Evolutionary conservation across 805 yeast genomes (phyloP).

Genomic region (Candida methanosorbosa): DNA sequence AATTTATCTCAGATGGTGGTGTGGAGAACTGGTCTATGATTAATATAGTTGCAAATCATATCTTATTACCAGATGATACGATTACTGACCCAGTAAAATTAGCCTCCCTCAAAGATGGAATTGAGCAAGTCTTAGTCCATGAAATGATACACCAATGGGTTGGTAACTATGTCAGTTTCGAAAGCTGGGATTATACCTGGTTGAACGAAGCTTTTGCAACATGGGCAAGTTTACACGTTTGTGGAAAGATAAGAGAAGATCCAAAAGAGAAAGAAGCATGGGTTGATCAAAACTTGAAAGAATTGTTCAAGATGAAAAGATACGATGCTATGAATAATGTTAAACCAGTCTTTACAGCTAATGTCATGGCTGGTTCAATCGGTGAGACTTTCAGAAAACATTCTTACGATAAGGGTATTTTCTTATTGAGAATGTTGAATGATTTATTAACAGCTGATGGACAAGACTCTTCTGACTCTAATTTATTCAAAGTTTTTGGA

Average conservation of each 20-base stretch:
- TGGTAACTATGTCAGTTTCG: slow-evolving; percentile 61
- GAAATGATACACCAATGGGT: slow-evolving; percentile 78
- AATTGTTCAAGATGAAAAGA: slow-evolving; percentile 22
- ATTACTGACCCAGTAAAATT: slow-evolving; percentile 10
- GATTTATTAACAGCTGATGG: slow-evolving; percentile 27
- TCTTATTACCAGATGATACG: slow-evolving; percentile 26
- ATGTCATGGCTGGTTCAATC: slow-evolving; percentile 28
- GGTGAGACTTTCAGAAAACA: slow-evolving; percentile 39
- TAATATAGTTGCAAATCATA: slow-evolving; percentile 46
- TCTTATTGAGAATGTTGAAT: slow-evolving; percentile 43
- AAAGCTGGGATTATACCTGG: slow-evolving; percentile 65
- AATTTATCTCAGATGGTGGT: slow-evolving; percentile 68
- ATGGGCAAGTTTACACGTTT: slow-evolving; percentile 39
- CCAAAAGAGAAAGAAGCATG: slow-evolving; percentile 21
- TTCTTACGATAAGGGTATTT: slow-evolving; percentile 54
- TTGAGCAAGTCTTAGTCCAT: slow-evolving; percentile 56
- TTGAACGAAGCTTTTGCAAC: slow-evolving; percentile 76
- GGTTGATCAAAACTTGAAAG: slow-evolving; percentile 21
- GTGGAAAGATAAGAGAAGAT: slow-evolving; percentile 16
- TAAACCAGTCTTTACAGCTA: slow-evolving; percentile 27
- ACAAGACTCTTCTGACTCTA: slow-evolving; percentile 21
- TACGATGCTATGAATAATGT: slow-evolving; percentile 24
- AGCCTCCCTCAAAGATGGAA: slow-evolving; percentile 8
- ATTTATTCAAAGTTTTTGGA: slow-evolving; percentile 25
- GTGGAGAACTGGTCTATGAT: slow-evolving; percentile 76